Evolutionary conservation across 192 early-diverging fungal species (phyloP), one percentile per base, ranked within the genome.

Genomic region (Backusella westeae): DNA sequence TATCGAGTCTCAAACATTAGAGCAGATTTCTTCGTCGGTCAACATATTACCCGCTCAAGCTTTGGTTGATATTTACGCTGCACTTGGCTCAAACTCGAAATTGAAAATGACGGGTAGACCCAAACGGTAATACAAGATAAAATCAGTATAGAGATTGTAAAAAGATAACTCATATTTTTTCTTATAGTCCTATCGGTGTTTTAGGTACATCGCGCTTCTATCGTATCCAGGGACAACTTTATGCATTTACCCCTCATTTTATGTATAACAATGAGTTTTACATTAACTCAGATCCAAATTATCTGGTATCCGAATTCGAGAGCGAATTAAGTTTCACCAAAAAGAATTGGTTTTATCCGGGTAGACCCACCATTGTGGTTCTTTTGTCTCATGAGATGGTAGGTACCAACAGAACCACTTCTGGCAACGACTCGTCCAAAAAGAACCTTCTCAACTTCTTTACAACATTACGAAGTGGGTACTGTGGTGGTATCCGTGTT

Each of bases 221-320:
- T 81, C 88, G 92, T 29, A 92, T 93, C 14, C 90, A 94, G 75
- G 94, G 94, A 0, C 85, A 90, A 19, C 74, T 96, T 19, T 96
- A 96, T 78, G 89, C 93, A 3, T 96, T 96, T 75, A 88, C 92
- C 6, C 94, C 94, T 35, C 90, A 94, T 67, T 96, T 96, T 79
- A 91, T 96, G 89, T 92, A 96, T 75, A 89, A 88, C 66, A 91
- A 93, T 71, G 93, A 96, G 81, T 96, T 93, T 76, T 96, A 96
- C 77, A 83, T 94, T 21, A 92, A 90, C 15, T 89, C 88, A 67
- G 94, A 96, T 80, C 90, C 90, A 29, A 91, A 94, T 76, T 94
- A 94, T 73, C 69, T 96, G 52, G 90, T 94, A n/a, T 91, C 89
- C 59, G 78, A 89, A 38, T 89, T 96, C 75, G 93, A 93, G 77